These are phyloP conservation scores for Quercus berberidifolia DNA, from an alignment of 306 rosid genomes.

Conservation along the genomic window DNA sequence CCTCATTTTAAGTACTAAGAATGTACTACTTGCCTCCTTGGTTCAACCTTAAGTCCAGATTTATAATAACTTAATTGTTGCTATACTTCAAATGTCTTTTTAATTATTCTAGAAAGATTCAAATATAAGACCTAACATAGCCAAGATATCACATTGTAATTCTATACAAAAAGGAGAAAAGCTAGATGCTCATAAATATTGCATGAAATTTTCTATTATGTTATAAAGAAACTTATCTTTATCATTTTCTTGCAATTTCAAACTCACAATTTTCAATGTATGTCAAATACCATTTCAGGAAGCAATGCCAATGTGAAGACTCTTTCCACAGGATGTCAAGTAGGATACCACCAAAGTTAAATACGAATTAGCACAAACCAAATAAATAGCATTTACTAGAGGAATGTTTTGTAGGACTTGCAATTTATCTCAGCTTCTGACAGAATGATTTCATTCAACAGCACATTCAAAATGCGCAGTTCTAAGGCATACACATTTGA, in stretches of 20 bases:
- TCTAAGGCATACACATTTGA: slow-evolving; percentile 5
- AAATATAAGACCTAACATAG: not conserved
- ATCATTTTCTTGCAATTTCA: not conserved
- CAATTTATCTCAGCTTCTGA: not conserved
- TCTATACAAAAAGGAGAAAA: not conserved
- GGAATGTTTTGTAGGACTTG: not conserved
- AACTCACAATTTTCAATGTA: not conserved
- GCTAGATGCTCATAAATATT: too few relatives aligned
- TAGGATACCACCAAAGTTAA: not conserved
- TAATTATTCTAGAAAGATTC: not conserved
- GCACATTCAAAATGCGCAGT: slow-evolving; percentile 4
- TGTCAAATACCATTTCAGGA: not conserved
- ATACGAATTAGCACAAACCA: not conserved
- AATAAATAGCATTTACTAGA: not conserved
- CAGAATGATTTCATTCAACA: not conserved
- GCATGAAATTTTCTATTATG: not conserved
- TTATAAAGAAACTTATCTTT: not conserved
- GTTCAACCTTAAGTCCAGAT: not conserved
- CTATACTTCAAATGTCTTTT: not conserved
- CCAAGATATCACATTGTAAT: not conserved
- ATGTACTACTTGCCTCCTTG: not conserved
- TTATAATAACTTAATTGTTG: not conserved
- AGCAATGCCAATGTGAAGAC: not conserved
- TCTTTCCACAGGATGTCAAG: not conserved
- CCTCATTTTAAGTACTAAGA: not conserved